These are phyloP conservation scores for Epichloe aotearoae DNA, from an alignment of 2,329 filamentous ascomycete genomes.

Conservation along the genomic window DNA sequence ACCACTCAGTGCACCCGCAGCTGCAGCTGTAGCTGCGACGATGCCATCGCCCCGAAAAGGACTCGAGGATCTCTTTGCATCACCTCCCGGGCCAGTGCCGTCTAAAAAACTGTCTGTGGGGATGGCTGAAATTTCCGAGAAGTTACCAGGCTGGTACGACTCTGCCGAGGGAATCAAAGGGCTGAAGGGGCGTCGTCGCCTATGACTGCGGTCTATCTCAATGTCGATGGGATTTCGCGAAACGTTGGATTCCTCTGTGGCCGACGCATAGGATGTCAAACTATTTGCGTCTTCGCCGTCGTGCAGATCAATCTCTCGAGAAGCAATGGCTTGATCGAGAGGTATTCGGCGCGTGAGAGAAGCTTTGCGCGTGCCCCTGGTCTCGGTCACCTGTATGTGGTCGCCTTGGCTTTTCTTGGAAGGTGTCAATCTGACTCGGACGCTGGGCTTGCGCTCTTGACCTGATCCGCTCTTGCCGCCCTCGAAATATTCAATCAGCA, in stretches of 20 bases:
- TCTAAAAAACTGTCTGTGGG: constrained; percentile 53
- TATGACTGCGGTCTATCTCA: constrained; percentile 57
- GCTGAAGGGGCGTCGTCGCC: constrained; percentile 51
- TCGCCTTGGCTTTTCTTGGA: constrained; percentile 57
- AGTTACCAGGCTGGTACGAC: constrained; percentile 49
- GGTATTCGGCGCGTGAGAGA: constrained; percentile 44
- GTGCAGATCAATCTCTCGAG: constrained; percentile 30
- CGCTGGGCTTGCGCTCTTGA: constrained; percentile 63
- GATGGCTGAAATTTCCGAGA: constrained; percentile 78
- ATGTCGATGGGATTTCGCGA: constrained; percentile 72
- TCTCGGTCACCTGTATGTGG: constrained; percentile 78
- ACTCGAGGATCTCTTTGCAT: constrained; percentile 28
- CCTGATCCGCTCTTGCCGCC: constrained; percentile 50
- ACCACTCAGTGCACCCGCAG: constrained; percentile 20
- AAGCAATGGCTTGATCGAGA: constrained; percentile 24
- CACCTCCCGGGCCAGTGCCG: constrained; percentile 35
- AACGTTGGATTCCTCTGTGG: constrained; percentile 66
- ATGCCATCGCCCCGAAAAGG: constrained; percentile 26
- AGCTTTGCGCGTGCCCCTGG: constrained; percentile 57
- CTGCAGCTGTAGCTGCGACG: constrained; percentile 20
- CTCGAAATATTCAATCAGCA: constrained; percentile 93
- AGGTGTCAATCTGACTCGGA: constrained; percentile 67
- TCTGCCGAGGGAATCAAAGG: constrained; percentile 48
- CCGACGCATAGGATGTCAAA: constrained; percentile 63
- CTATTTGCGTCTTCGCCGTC: constrained; percentile 51